Evolutionary conservation across 2,329 filamentous ascomycete genomes (phyloP).

Genomic region (Neophaeococcomyces mojaviensis): DNA sequence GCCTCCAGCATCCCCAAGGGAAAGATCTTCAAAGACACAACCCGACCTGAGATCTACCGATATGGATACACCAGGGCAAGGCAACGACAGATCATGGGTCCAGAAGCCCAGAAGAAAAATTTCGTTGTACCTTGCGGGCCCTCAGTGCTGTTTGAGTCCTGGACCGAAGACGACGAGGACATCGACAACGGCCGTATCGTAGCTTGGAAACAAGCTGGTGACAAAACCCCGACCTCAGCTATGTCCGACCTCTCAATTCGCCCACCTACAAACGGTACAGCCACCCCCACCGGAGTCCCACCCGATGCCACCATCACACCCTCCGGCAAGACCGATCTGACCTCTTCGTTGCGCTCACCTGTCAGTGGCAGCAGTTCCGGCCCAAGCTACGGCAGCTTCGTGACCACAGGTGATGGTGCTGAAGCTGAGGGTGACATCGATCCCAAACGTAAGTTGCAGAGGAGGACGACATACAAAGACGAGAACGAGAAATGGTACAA

Average conservation of each 20-base stretch:
- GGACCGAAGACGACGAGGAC: slow-evolving; percentile 22
- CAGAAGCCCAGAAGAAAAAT: slow-evolving; percentile 10
- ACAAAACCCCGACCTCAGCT: neutral
- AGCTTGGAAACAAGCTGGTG: neutral
- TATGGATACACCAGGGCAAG: slow-evolving; percentile 19
- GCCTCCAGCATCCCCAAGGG: slow-evolving; percentile 33
- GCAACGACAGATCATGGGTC: slow-evolving; percentile 10
- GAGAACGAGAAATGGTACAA: slow-evolving; percentile 24
- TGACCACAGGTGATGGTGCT: neutral
- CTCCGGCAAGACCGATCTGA: slow-evolving; percentile 5
- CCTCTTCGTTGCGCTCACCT: neutral
- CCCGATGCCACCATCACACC: neutral
- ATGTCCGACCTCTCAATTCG: neutral
- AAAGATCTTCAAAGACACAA: slow-evolving; percentile 38
- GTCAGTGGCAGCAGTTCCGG: neutral
- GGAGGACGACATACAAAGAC: slow-evolving; percentile 13
- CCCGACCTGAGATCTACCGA: slow-evolving; percentile 32
- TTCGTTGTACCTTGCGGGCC: slow-evolving; percentile 20
- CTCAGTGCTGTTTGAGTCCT: slow-evolving; percentile 17
- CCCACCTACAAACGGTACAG: slow-evolving; percentile 1
- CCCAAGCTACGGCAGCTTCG: slow-evolving; percentile 7
- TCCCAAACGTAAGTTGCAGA: slow-evolving; percentile 1
- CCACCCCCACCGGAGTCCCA: neutral
- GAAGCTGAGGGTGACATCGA: slow-evolving; percentile 4
- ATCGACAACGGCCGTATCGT: slow-evolving; percentile 6